These are phyloP conservation scores for Sphagnum magellanicum DNA, from an alignment of 228 moss, liverwort and hornwort genomes.

Conservation along the genomic window DNA sequence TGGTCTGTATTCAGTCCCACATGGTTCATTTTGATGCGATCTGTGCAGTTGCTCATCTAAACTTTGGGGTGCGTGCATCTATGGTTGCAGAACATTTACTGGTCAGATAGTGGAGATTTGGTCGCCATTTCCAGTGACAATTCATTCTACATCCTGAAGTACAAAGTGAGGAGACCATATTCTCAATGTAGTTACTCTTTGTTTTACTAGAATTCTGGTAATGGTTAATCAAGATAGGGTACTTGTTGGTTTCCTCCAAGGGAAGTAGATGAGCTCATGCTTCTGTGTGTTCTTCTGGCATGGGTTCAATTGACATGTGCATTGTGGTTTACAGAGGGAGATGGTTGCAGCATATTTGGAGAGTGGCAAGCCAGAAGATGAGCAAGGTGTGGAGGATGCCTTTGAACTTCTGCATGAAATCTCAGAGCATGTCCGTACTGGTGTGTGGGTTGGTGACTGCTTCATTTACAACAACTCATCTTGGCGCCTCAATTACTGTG, in stretches of 20 bases:
- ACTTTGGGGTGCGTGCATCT: neutral
- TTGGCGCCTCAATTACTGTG: constrained; percentile 91
- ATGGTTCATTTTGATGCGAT: no score
- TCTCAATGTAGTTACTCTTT: no score
- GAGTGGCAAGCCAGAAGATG: constrained; percentile 80
- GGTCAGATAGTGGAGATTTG: constrained; percentile 91
- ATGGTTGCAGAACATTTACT: constrained; percentile 73
- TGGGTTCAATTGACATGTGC: no score
- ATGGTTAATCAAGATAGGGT: no score
- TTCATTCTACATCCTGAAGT: constrained; percentile 90
- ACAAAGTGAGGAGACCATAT: constrained; percentile 55
- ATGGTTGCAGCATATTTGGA: constrained; percentile 63
- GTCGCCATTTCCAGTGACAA: constrained; percentile 92
- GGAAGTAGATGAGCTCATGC: neutral
- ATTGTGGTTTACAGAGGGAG: constrained; percentile 49
- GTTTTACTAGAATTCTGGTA: no score
- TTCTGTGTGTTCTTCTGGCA: neutral
- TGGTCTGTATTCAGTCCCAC: no score
- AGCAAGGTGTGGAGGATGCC: constrained; percentile 97
- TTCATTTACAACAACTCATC: constrained; percentile 95
- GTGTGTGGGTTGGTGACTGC: constrained; percentile 92
- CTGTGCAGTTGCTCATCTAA: neutral
- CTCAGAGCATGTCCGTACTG: constrained; percentile 75
- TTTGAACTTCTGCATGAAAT: constrained; percentile 93
- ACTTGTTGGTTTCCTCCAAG: no score